Base-by-base conservation (phyloP, 208 protist species). In the Crithidia acanthocephali region DNA sequence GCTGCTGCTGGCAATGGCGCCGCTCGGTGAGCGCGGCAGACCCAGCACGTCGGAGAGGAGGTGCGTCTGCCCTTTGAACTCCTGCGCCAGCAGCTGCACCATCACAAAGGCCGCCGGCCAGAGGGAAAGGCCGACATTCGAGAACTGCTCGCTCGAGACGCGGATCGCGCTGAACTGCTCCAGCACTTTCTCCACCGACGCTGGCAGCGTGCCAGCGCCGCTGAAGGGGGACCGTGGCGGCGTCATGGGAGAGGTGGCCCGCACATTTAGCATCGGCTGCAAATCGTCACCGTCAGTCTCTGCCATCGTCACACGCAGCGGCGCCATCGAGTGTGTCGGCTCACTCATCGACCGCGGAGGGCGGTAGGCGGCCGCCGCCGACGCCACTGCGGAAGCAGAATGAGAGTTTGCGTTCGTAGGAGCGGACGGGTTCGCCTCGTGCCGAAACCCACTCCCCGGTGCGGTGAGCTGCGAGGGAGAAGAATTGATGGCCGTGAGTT, bases 61-160 rank as follows among this genome's bases (percentile, higher is more conserved):
- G 60, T 68, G 72, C 27, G 81, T 76, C 35, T 68, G 66, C 22
- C 77, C 77, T 22, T 72, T 71, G 16, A 90, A 51, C 70, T 92
- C 87, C 69, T 87, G 79, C 20, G 79, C 70, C 8, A 95, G 73
- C 40, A 93, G 78, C 69, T 95, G 81, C n/a, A 83, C 81, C 52
- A 93, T 53, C 40, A 89, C 88, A 79, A 92, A 92, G 22, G 84
- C 83, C 2, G 91, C 81, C 9, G 91, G 91, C 88, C 91, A 95
- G 28, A 95, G 71, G 3, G 91, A 67, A 23, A 91, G 82, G 6
- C 91, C 91, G 9, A 95, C 91, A 56, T 94, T 95, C n/a, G 44
- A 35, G 51, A 90, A 93, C 75, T 93, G 87, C 52, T 80, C 81
- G 16, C 33, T 45, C 23, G 87, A 76, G 15, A 95, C 80, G 3